phyloP scores from a whole-genome alignment of 805 yeast genomes.

The Torulaspora franciscae region DNA sequence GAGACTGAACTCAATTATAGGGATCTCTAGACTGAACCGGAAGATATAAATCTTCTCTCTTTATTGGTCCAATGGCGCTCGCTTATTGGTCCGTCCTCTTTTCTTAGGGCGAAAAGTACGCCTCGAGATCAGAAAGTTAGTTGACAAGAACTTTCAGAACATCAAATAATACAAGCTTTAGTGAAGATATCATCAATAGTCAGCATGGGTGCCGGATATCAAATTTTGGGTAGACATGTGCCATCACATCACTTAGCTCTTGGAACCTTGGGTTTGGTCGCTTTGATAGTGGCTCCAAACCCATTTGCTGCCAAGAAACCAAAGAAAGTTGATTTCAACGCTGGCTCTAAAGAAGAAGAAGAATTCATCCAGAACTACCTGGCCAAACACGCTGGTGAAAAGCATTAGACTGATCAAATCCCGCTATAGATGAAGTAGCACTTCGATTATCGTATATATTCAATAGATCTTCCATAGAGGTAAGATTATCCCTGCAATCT shows the following conservation, averaged over 20 bases:
- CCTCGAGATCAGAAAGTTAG: neutral
- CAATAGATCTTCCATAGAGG: constrained; percentile 3
- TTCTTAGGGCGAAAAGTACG: neutral
- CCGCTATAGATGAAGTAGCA: neutral
- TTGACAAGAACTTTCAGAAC: neutral
- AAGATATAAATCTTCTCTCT: neutral
- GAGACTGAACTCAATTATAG: neutral
- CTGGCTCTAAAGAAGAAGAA: constrained; percentile 83
- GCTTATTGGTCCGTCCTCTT: constrained; percentile 9
- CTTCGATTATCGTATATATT: constrained; percentile 5
- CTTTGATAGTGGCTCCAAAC: constrained; percentile 61
- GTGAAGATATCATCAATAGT: neutral
- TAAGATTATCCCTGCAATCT: neutral
- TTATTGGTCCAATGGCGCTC: neutral
- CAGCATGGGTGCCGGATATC: constrained; percentile 78
- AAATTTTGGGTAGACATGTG: constrained; percentile 76
- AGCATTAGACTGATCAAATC: constrained; percentile 2
- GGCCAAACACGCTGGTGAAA: constrained; percentile 36
- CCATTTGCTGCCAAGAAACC: constrained; percentile 57
- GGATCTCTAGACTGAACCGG: neutral
- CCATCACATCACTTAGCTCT: constrained; percentile 81
- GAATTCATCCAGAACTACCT: constrained; percentile 74
- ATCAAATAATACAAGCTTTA: neutral
- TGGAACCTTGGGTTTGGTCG: constrained; percentile 71
- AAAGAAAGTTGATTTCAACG: constrained; percentile 63